These are phyloP conservation scores for Fusarium oxysporum DNA, from an alignment of 2,329 filamentous ascomycete species.

Conservation along the genomic window DNA sequence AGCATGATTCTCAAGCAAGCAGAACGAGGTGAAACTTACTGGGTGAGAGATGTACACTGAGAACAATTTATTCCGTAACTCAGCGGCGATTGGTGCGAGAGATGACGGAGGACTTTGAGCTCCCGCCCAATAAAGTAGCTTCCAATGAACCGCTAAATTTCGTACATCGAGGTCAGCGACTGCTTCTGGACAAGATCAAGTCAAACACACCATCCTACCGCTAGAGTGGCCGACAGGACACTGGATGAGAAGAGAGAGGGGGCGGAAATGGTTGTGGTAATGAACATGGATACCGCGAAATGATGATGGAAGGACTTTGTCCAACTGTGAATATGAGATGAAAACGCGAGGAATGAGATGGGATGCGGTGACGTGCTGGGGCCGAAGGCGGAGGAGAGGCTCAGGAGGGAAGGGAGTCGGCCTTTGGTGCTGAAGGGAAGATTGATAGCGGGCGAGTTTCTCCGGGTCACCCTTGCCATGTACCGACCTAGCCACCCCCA, in stretches of 20 bases:
- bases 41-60: fast-evolving
- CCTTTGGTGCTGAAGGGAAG: neutral
- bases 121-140: neutral
- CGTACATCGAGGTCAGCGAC: neutral
- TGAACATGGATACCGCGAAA: neutral
- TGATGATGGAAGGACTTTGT: fast-evolving
- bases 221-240: fast-evolving
- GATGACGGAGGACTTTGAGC: neutral
- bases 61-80: neutral
- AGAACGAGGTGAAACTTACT: neutral
- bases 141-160: neutral
- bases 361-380: too few species aligned
- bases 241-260: neutral
- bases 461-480: fast-evolving
- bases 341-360: neutral
- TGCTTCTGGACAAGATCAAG: neutral
- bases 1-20: too few species aligned
- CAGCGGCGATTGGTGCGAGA: neutral
- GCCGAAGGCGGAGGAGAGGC: neutral
- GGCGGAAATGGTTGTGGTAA: neutral
- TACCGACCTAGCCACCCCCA: neutral
- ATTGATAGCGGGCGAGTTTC: neutral
- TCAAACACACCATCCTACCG: fast-evolving
- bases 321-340: neutral
- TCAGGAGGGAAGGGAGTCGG: neutral